Percentiles rank a stretch among this genome's conserved stretches.
Conservation (phyloP, 768 basidiomycete species). For the Lyophyllum semitale region DNA sequence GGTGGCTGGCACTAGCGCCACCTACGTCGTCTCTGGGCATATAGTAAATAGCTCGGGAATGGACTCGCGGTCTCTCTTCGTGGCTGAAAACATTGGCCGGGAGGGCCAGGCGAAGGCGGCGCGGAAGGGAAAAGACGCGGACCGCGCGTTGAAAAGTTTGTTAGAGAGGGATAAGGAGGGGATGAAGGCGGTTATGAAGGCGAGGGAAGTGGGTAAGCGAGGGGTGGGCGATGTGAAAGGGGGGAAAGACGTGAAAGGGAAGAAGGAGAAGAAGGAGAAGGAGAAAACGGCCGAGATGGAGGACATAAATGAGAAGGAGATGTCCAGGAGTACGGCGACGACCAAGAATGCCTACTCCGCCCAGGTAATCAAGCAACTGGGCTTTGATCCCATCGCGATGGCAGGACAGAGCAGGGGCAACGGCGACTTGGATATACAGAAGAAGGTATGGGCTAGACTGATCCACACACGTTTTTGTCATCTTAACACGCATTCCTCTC, state of each 20-base stretch:
- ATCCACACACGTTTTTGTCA: neutral
- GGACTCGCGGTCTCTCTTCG: conserved; percentile 47
- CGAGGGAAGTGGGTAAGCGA: conserved; percentile 7
- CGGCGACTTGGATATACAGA: conserved; percentile 41
- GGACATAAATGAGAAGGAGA: neutral
- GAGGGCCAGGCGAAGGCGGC: conserved; percentile 79
- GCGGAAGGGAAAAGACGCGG: conserved; percentile 62
- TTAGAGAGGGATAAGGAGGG: conserved; percentile 69
- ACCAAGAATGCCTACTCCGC: conserved; percentile 62
- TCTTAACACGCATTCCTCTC: neutral
- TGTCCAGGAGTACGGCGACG: conserved; percentile 6
- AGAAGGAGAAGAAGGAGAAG: conserved; percentile 14
- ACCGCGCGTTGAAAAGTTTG: conserved; percentile 59
- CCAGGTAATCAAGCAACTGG: conserved; percentile 66
- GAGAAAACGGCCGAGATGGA: conserved; percentile 14
- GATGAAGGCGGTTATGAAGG: conserved; percentile 42
- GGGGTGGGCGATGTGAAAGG: conserved; percentile 20
- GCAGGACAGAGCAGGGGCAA: conserved; percentile 44
- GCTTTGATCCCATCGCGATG: conserved; percentile 76
- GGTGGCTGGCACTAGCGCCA: conserved; percentile 41
- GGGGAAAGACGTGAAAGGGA: conserved; percentile 17
- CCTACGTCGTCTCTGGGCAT: conserved; percentile 84
- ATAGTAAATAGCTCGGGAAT: conserved; percentile 53
- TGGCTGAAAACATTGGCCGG: conserved; percentile 74
- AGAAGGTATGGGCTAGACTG: conserved; percentile 49